phyloP scores from a whole-genome alignment of 768 basidiomycete species.

The Trametes gibbosa region DNA sequence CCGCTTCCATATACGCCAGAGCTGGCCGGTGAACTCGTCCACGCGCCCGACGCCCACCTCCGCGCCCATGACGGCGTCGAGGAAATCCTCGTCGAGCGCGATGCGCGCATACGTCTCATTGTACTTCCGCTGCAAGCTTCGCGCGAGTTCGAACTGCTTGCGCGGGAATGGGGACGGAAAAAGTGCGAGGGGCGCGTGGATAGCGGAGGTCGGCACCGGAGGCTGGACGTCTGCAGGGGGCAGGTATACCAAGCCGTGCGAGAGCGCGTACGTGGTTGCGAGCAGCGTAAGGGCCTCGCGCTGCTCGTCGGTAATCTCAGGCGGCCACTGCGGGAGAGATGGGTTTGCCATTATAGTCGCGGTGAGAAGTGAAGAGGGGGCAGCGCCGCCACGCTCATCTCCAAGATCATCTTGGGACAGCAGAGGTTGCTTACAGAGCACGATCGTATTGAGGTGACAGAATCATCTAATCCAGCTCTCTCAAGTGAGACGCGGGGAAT shows the following conservation, averaged over 20 bases:
- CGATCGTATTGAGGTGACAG: background rate
- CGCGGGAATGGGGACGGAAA: slow-evolving; percentile 87
- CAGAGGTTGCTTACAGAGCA: background rate
- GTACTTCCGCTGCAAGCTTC: slow-evolving; percentile 69
- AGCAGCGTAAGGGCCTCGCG: slow-evolving; percentile 56
- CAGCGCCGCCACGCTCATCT: background rate
- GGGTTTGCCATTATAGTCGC: slow-evolving; percentile 4
- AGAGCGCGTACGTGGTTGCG: slow-evolving; percentile 80
- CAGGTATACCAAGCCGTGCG: slow-evolving; percentile 83
- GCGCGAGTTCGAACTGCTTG: slow-evolving; percentile 60
- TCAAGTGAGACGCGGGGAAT: background rate
- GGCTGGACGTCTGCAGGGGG: slow-evolving; percentile 49
- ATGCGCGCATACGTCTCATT: slow-evolving; percentile 85
- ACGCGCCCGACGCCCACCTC: slow-evolving; percentile 73
- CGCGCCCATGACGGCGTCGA: slow-evolving; percentile 84
- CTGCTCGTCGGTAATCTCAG: slow-evolving; percentile 55
- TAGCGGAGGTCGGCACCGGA: slow-evolving; percentile 63
- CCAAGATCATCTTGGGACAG: background rate
- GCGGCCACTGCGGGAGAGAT: slow-evolving; percentile 60
- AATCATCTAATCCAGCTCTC: background rate
- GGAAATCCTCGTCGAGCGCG: slow-evolving; percentile 72
- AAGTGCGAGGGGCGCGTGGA: slow-evolving; percentile 88
- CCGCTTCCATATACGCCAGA: slow-evolving; percentile 86
- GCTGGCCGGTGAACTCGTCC: slow-evolving; percentile 79
- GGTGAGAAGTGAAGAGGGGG: background rate